Conservation (phyloP, 345 rosid genomes). For the Corymbia maculata region DNA sequence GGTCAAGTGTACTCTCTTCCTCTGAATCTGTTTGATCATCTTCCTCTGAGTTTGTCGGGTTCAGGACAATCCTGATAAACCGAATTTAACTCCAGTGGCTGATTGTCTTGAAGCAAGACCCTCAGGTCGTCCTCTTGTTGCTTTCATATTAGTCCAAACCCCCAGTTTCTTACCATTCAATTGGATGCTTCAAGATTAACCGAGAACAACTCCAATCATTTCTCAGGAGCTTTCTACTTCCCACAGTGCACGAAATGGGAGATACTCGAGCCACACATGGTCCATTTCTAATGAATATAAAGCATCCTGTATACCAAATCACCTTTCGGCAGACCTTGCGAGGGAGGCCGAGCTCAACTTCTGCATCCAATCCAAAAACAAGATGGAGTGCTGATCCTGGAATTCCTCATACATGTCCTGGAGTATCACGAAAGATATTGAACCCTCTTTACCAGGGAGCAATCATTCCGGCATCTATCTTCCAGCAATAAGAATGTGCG, state of each 20-base stretch:
- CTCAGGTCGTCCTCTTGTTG: background rate
- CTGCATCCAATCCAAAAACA: background rate
- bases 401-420: background rate
- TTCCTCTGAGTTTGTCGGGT: background rate
- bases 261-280: background rate
- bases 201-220: background rate
- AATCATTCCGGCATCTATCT: background rate
- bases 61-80: background rate
- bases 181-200: fast-evolving
- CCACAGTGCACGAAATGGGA: fast-evolving
- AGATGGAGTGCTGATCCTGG: background rate
- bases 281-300: background rate
- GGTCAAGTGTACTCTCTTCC: background rate
- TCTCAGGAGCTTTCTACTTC: background rate
- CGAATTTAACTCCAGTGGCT: background rate
- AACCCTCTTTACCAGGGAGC: background rate
- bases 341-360: background rate
- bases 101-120: background rate
- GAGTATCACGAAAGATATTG: background rate
- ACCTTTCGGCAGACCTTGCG: background rate
- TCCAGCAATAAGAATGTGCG: background rate
- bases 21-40: background rate
- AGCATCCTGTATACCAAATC: background rate
- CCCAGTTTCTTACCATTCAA: no score
- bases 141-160: fast-evolving